Evolutionary conservation across 139 green algal species (phyloP).

Genomic region (Haematococcus lacustris): DNA sequence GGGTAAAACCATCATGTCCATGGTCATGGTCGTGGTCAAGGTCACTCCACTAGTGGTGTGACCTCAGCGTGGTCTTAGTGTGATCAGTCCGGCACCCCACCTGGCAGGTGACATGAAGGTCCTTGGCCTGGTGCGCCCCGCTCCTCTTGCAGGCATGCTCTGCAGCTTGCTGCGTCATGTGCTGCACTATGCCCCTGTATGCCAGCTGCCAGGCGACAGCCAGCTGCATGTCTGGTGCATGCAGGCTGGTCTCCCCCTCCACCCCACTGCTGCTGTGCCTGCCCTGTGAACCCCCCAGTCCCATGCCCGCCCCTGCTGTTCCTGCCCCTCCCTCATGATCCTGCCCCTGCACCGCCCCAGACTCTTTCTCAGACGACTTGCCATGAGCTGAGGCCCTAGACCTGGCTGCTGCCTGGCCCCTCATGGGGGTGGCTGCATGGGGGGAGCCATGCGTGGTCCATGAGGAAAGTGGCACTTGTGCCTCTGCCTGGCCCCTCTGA

Average conservation of each 20-base stretch:
- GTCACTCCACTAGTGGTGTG: background rate
- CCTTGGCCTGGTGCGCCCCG: conserved; percentile 5
- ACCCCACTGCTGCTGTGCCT: too few species aligned
- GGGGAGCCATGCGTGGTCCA: background rate
- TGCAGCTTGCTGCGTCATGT: background rate
- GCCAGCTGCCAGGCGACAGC: conserved; percentile 19
- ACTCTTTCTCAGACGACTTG: background rate
- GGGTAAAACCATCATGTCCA: background rate
- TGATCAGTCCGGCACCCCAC: background rate
- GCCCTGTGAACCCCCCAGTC: too few species aligned
- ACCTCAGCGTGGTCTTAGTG: background rate
- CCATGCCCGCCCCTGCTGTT: background rate
- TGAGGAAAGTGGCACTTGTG: too few species aligned
- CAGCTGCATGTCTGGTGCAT: conserved; percentile 18
- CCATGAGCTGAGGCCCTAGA: background rate
- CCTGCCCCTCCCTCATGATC: background rate
- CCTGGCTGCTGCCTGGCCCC: background rate
- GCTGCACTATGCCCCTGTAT: conserved; percentile 11
- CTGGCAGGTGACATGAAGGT: conserved; percentile 18
- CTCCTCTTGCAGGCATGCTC: background rate
- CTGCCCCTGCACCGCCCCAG: background rate
- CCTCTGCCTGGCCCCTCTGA: too few species aligned
- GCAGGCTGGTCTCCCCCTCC: too few species aligned
- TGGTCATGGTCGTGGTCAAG: background rate
- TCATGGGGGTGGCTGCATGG: background rate